Percentiles rank a stretch among this genome's conserved stretches.
Evolutionary conservation across 148 eudicot genomes (phyloP).

Genomic region (Cornus suecica): DNA sequence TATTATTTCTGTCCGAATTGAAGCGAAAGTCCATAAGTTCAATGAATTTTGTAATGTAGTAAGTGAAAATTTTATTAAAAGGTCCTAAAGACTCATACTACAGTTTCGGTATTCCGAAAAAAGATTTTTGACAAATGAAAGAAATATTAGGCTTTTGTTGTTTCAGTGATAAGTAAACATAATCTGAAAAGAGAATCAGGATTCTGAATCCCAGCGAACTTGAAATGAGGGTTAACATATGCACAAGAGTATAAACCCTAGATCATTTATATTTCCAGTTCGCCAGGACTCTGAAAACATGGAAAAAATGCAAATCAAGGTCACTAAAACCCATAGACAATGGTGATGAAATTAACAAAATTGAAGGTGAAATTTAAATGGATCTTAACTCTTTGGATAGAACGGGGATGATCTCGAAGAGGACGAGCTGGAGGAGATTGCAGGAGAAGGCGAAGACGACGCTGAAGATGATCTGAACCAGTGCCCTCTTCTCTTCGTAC

Average conservation of each 20-base stretch:
- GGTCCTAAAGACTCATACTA: too few relatives aligned
- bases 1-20: too few relatives aligned
- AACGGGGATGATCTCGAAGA: slow-evolving; percentile 90
- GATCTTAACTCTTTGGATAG: slow-evolving; percentile 73
- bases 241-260: slow-evolving; percentile 1
- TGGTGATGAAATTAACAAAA: neutral
- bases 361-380: neutral
- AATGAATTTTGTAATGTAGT: too few relatives aligned
- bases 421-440: slow-evolving; percentile 89
- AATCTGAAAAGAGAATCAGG: too few relatives aligned
- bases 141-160: too few relatives aligned
- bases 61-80: too few relatives aligned
- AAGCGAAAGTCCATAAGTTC: too few relatives aligned
- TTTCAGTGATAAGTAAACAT: too few relatives aligned
- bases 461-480: slow-evolving; percentile 95
- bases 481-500: slow-evolving; percentile 87
- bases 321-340: neutral
- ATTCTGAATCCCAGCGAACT: too few relatives aligned
- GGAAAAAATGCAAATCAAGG: neutral
- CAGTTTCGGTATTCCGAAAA: too few relatives aligned
- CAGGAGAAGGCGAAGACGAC: slow-evolving; percentile 93
- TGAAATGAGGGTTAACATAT: too few relatives aligned
- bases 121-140: too few relatives aligned
- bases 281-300: neutral
- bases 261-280: neutral